A percentile compares a stretch with the other conserved stretches of the same genome.
Evolutionary conservation across 1,139 yeast genomes (phyloP).

Genomic region (Debaryomyces fabryi): DNA sequence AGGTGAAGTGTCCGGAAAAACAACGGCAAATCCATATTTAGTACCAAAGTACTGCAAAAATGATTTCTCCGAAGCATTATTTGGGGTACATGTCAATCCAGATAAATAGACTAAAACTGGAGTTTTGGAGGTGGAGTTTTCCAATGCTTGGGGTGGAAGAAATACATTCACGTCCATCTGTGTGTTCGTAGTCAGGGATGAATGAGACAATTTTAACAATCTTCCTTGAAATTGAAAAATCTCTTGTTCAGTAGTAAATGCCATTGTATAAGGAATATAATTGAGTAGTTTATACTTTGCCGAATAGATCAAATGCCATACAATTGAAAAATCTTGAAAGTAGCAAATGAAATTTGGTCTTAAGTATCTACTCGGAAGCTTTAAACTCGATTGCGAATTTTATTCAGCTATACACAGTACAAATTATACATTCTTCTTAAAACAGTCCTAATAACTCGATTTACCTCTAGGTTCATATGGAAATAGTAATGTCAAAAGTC

Average conservation of each 20-base stretch:
- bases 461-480: conserved; percentile 45
- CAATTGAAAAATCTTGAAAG: background rate
- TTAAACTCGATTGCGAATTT: conserved; percentile 4
- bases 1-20: conserved; percentile 97
- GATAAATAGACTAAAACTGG: conserved; percentile 84
- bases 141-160: conserved; percentile 61
- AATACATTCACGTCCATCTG: conserved; percentile 83
- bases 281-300: background rate
- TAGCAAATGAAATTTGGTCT: background rate
- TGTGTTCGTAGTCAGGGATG: conserved; percentile 65
- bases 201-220: conserved; percentile 73
- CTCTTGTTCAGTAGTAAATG: conserved; percentile 57
- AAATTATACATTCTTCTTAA: background rate
- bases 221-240: conserved; percentile 77
- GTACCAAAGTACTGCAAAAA: conserved; percentile 82
- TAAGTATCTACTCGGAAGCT: background rate
- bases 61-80: conserved; percentile 95
- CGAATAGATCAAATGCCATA: background rate
- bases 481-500: conserved; percentile 36
- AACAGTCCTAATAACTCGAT: conserved; percentile 12
- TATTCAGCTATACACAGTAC: background rate
- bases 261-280: conserved; percentile 30
- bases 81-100: conserved; percentile 92
- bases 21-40: conserved; percentile 80
- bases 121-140: conserved; percentile 29